phyloP scores from a whole-genome alignment of 805 yeast genomes.

The Maudiozyma barnettii region DNA sequence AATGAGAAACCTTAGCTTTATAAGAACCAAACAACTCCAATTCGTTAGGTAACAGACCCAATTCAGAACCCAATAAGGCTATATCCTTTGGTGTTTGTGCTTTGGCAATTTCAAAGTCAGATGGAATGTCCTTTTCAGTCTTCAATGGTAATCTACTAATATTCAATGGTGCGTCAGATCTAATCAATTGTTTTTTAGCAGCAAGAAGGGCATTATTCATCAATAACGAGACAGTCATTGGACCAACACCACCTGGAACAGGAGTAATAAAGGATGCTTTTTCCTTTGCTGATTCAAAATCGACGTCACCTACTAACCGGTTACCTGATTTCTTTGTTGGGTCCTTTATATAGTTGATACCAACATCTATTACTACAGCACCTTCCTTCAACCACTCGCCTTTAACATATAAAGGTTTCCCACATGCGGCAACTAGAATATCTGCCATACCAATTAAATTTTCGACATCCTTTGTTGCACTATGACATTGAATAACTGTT shows the following conservation, averaged over 20 bases:
- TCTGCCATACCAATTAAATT: constrained; percentile 54
- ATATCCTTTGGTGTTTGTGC: constrained; percentile 82
- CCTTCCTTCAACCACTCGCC: constrained; percentile 84
- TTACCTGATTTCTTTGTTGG: constrained; percentile 63
- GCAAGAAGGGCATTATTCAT: constrained; percentile 74
- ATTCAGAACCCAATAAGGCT: constrained; percentile 62
- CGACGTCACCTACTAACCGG: constrained; percentile 92
- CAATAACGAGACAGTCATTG: constrained; percentile 97
- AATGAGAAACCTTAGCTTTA: constrained; percentile 79
- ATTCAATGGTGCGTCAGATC: constrained; percentile 32
- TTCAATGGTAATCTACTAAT: constrained; percentile 49
- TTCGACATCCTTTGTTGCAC: constrained; percentile 46
- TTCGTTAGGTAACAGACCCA: constrained; percentile 71
- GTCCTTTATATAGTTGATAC: constrained; percentile 84
- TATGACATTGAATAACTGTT: constrained; percentile 68
- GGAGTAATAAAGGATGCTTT: constrained; percentile 74
- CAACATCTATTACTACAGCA: constrained; percentile 86
- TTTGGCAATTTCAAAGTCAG: constrained; percentile 84
- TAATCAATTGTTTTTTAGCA: constrained; percentile 48
- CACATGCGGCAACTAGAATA: constrained; percentile 82
- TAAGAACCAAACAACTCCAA: constrained; percentile 80
- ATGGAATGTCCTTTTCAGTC: constrained; percentile 64
- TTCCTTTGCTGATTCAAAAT: constrained; percentile 54
- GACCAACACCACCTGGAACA: constrained; percentile 99
- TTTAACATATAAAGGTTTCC: constrained; percentile 72